Evolutionary conservation across 2,329 filamentous ascomycete species (phyloP), one percentile per base, ranked within the genome.

Genomic region (Chrysosporium keratinophilum): DNA sequence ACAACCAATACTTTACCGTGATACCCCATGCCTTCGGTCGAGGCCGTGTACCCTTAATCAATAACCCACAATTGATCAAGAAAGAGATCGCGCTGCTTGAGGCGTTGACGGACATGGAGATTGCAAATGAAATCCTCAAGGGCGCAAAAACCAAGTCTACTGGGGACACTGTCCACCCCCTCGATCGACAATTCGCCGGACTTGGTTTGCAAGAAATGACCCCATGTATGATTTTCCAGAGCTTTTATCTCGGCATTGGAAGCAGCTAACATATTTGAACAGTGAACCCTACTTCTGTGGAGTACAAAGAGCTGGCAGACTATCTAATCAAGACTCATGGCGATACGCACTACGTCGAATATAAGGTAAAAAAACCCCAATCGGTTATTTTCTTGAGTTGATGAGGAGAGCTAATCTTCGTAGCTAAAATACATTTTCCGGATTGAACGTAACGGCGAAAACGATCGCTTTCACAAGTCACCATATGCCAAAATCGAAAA

Each of bases 21-120:
- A 94, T 95, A 57, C 89, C 89, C 0, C 88, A 95, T 63, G 79
- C 74, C 33, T 91, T 93, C 67, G 87, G 88, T 7, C 83, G 87
- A 33, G 79, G 80, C 43, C 76, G 83, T 0, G 87, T 88, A 0
- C 85, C 86, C 0, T 64, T 90, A 60, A 85, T 95, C 61, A 66
- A 67, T 34, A 71, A 71, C 39, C 64, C 78, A 17, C 59, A 60
- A 1, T 68, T 77, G 59, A 77, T 95, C 61, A 88, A 90, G 71
- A 78, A 72, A 61, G 88, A 95, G 69, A 78, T 91, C 60, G 84
- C 87, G 43, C 76, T 94, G 59, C 78, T 95, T 0, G 87, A 94
- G 63, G 86, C 82, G 57, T 72, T 95, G 65, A 84, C 82, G 1
- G 87, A 93, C 63, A 91, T 95, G 86, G 89, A 90, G 69, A 84